Percentiles rank a stretch among this genome's conserved stretches.
Evolutionary conservation across 371 early-diverging fungal species (phyloP).

Genomic region (Mortierella sp.): DNA sequence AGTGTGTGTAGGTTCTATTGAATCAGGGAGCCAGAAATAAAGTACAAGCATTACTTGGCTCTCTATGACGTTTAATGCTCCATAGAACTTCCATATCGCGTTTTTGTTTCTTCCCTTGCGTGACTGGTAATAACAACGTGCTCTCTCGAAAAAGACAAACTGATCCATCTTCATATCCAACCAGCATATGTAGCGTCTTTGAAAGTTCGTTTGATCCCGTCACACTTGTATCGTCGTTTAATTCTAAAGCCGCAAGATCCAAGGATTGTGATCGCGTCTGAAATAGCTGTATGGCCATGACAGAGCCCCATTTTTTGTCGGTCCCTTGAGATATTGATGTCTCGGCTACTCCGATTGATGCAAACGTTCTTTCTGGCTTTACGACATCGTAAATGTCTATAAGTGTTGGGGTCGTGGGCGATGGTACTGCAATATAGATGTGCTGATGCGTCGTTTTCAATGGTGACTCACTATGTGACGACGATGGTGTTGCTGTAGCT

Average conservation of each 20-base stretch:
- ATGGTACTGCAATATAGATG: conserved; percentile 52
- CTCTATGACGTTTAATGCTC: conserved; percentile 43
- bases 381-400: conserved; percentile 50
- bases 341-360: conserved; percentile 22
- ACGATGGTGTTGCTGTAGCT: too few species aligned
- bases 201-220: neutral
- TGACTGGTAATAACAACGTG: neutral
- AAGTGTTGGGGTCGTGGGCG: conserved; percentile 27
- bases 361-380: conserved; percentile 47
- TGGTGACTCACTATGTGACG: neutral
- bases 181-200: conserved; percentile 26
- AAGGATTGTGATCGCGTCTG: neutral
- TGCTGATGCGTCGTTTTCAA: conserved; percentile 23
- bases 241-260: neutral
- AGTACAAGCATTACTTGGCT: conserved; percentile 26
- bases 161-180: conserved; percentile 46
- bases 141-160: conserved; percentile 32
- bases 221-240: neutral
- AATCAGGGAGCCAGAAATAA: neutral
- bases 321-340: neutral
- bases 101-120: conserved; percentile 9
- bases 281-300: conserved; percentile 47
- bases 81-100: conserved; percentile 39
- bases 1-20: too few species aligned
- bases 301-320: conserved; percentile 44